Conservation (phyloP, 1,139 yeast species). For the Sugiyamaella japonica region DNA sequence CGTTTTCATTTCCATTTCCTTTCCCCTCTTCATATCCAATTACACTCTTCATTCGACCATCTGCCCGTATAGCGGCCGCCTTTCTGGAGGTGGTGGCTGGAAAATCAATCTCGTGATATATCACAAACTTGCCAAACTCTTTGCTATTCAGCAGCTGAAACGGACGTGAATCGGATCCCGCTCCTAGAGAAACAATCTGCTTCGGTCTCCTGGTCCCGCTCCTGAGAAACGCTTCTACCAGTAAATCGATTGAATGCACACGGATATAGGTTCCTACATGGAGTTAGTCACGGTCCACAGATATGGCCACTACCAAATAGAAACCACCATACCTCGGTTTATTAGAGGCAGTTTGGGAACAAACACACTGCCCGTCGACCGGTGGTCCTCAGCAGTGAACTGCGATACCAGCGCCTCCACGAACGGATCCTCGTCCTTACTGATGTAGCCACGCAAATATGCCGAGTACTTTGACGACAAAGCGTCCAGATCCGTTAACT, state of each 20-base stretch:
- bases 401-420: slow-evolving; percentile 49
- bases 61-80: slow-evolving; percentile 16
- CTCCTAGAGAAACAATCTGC: slow-evolving; percentile 82
- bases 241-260: slow-evolving; percentile 58
- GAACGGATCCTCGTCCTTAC: slow-evolving; percentile 47
- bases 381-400: slow-evolving; percentile 31
- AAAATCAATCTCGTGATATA: slow-evolving; percentile 77
- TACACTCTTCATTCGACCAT: neutral
- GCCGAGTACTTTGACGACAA: slow-evolving; percentile 70
- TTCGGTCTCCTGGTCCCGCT: slow-evolving; percentile 20
- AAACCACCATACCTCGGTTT: slow-evolving; percentile 47
- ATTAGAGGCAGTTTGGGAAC: slow-evolving; percentile 72
- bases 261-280: slow-evolving; percentile 67
- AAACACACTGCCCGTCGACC: slow-evolving; percentile 33
- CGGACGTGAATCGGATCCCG: slow-evolving; percentile 93
- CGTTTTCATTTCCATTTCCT: slow-evolving; percentile 25
- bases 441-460: slow-evolving; percentile 52
- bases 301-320: neutral
- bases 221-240: slow-evolving; percentile 51
- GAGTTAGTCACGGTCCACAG: slow-evolving; percentile 11
- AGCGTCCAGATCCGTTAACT: slow-evolving; percentile 86
- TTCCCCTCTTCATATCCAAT: neutral
- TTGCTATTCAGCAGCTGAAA: slow-evolving; percentile 48
- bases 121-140: slow-evolving; percentile 33
- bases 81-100: slow-evolving; percentile 62